A percentile compares a stretch with the other conserved stretches of the same genome.
These are phyloP conservation scores for Pichia sp. DNA, from an alignment of 1,139 yeast genomes.

Conservation along the genomic window DNA sequence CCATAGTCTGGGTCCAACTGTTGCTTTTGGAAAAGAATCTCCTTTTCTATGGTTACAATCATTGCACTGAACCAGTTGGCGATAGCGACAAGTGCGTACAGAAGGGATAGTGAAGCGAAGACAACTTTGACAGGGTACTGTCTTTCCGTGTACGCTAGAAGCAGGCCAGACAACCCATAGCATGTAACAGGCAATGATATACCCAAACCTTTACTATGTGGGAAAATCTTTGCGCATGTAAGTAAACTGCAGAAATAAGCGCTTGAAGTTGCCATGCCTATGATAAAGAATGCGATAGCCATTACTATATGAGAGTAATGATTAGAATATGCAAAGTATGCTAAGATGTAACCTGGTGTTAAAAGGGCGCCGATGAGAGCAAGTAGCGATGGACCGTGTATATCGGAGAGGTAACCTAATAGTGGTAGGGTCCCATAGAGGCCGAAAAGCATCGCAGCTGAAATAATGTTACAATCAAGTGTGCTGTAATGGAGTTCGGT, in stretches of 20 bases:
- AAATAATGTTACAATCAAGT: slow-evolving; percentile 67
- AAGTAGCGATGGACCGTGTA: slow-evolving; percentile 73
- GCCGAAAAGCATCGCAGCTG: slow-evolving; percentile 71
- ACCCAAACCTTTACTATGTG: slow-evolving; percentile 67
- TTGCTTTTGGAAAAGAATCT: slow-evolving; percentile 32
- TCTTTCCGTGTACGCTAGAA: slow-evolving; percentile 46
- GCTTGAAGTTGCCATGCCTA: slow-evolving; percentile 79
- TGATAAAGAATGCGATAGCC: slow-evolving; percentile 41
- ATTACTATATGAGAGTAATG: slow-evolving; percentile 25
- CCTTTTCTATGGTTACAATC: slow-evolving; percentile 56
- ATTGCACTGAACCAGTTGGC: slow-evolving; percentile 58
- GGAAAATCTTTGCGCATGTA: slow-evolving; percentile 79
- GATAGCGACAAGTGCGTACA: slow-evolving; percentile 50
- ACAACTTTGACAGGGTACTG: slow-evolving; percentile 43
- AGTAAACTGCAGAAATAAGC: slow-evolving; percentile 70
- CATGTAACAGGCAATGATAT: slow-evolving; percentile 84
- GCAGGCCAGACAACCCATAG: slow-evolving; percentile 72
- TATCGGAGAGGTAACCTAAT: slow-evolving; percentile 76
- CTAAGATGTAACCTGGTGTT: slow-evolving; percentile 65
- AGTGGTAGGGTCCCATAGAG: slow-evolving; percentile 80
- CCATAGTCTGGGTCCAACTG: background rate
- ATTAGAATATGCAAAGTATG: slow-evolving; percentile 31
- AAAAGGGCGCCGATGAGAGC: slow-evolving; percentile 56
- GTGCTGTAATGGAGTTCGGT: slow-evolving; percentile 52
- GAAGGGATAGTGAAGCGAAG: slow-evolving; percentile 49